Base-by-base conservation (phyloP, 257 asterid genomes). In the Solanum gandarillasii region DNA sequence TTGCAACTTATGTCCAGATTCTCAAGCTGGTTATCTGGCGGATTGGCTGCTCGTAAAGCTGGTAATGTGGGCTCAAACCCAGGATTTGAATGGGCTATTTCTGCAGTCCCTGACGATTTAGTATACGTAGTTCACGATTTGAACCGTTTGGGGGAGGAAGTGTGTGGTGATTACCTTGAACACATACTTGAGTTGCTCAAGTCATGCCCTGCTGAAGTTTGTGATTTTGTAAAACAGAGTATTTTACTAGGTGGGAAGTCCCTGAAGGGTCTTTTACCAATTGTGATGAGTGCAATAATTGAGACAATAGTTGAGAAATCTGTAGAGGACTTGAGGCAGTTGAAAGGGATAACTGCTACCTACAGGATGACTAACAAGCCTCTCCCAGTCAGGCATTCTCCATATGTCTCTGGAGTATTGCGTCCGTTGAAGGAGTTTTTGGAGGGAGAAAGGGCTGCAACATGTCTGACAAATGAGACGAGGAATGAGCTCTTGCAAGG, bases 311-410 rank as follows among this genome's bases (percentile, higher is more conserved):
- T 95, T 81, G 96, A 95, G 91, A 96, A 91, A 91, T 95, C 98
- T 62, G 94, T 93, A 90, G 98, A 97, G 98, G 98, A 97, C 91
- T 87, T 97, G 94, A 92, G 94, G 88, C 99, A 97, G 88, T 76
- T 96, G 83, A 97, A 96, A 89, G 99, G 99, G 89, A 96, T 97
- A 89, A 96, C 99, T 87, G 98, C 99, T 9, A 96, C 99, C 23
- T 97, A 92, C 87, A 96, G 99, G 92, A 94, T 97, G 98, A 95
- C 99, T 67, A 96, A 94, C 92, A 97, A 95, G 90, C 99, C 99
- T 85, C 96, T 94, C 90, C 99, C 99, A 39, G 97, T 94, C 88
- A 93, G 98, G 89, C 99, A 97, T 92, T 97, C 99, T 36, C 98
- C 95, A 10, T 97, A 93, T 88, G 99, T 97, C 46, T 87, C 98